Base-by-base conservation (phyloP, 1,139 yeast genomes). In the Diutina ranongensis region DNA sequence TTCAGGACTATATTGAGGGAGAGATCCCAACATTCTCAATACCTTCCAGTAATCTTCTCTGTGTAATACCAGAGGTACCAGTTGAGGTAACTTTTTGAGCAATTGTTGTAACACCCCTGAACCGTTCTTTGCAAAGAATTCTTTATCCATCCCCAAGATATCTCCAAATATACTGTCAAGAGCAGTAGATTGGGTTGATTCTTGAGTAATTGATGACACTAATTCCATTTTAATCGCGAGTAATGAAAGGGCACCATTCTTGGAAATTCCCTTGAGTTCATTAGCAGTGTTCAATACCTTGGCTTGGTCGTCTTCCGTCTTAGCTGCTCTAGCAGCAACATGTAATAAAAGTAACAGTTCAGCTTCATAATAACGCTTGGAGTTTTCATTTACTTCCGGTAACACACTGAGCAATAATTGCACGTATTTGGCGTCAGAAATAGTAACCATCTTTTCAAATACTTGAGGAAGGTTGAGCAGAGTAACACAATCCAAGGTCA, bases 401-500 rank as follows among this genome's bases (percentile, higher is more conserved):
- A 68, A 47, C 2, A 59, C 50, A 0, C 54, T 54, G 45, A 68
- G 52, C 16, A 70, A 52, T 33, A 66, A 51, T 16, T 49, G 40
- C 8, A 57, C 52, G 46, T 59, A 57, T 18, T 60, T 52, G 44
- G 61, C 62, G 18, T 58, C 54, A 0, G 67, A 50, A 9, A 65
- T 61, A 49, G 59, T 62, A 9, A 71, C 66, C 44, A 76, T 62
- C 38, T 62, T 62, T 35, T 67, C 69, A 50, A 83, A 71, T 5
- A 83, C 63, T 2, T 64, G 63, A 1, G 74, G 64, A 10, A 87
- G 64, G 44, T 74, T 74, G 50, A 89, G 76, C 1, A 88, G 76
- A 47, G 76, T 76, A 46, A 88, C 71, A 57, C 97, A 89, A 53
- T 89, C 95, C 48, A 83, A 65, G 0, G 96, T 83, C 4, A 88